These are phyloP conservation scores for Termitomyces bulborhizus DNA, from an alignment of 768 basidiomycete species.

Conservation along the genomic window DNA sequence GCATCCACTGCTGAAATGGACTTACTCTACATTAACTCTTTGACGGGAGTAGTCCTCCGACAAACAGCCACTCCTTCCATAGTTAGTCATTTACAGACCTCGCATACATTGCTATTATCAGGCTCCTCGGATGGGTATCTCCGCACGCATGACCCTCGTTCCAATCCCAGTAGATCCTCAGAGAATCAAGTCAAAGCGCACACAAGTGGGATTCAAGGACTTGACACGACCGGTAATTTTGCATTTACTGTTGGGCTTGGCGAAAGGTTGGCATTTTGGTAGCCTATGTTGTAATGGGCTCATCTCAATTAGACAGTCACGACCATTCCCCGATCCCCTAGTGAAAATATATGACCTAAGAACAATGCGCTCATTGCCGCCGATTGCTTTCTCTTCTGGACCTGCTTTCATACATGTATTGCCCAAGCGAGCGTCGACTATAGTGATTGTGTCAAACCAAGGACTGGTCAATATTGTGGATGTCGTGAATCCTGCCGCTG, in stretches of 20 bases:
- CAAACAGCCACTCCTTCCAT: constrained; percentile 50
- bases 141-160: constrained; percentile 66
- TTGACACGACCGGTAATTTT: constrained; percentile 74
- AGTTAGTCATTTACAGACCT: constrained; percentile 59
- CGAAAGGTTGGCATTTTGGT: constrained; percentile 50
- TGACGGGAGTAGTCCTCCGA: constrained; percentile 61
- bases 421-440: constrained; percentile 66
- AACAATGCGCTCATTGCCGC: constrained; percentile 74
- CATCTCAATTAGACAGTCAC: constrained; percentile 57
- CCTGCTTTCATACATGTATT: constrained; percentile 82
- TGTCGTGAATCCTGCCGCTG: constrained; percentile 58
- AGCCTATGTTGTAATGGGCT: not conserved
- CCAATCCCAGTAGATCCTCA: constrained; percentile 41
- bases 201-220: constrained; percentile 72
- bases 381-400: constrained; percentile 81
- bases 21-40: constrained; percentile 64
- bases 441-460: constrained; percentile 72
- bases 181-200: constrained; percentile 72
- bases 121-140: constrained; percentile 72
- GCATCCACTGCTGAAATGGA: constrained; percentile 55
- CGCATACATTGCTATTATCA: constrained; percentile 57
- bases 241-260: constrained; percentile 86
- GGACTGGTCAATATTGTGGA: constrained; percentile 87
- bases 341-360: constrained; percentile 92
- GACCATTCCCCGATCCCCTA: constrained; percentile 83